phyloP scores from a whole-genome alignment of 495 filamentous ascomycete species.

The Penicillium verhagenii region DNA sequence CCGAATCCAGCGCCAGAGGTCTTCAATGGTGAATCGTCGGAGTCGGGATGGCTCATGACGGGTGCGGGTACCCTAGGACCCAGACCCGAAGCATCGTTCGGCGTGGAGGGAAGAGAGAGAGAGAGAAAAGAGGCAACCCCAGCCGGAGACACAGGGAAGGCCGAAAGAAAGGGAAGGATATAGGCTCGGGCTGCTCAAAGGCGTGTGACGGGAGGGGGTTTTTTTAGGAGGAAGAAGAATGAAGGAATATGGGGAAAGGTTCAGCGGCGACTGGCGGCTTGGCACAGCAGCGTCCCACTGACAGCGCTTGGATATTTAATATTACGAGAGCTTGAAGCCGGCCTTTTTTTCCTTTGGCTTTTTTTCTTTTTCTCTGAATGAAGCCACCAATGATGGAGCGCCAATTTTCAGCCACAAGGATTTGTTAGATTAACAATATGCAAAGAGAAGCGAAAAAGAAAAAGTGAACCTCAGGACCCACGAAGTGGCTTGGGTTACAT shows the following conservation, averaged over 20 bases:
- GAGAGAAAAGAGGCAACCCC: slow-evolving; percentile 12
- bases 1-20: slow-evolving; percentile 27
- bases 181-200: background rate
- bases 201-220: slow-evolving; percentile 4
- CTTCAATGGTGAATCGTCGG: slow-evolving; percentile 38
- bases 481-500: slow-evolving; percentile 12
- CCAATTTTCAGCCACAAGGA: slow-evolving; percentile 3
- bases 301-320: slow-evolving; percentile 6
- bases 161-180: background rate
- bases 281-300: slow-evolving; percentile 27
- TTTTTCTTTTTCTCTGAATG: background rate
- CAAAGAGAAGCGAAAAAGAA: slow-evolving; percentile 1
- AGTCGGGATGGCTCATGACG: slow-evolving; percentile 45
- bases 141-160: background rate
- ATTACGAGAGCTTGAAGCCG: slow-evolving; percentile 14
- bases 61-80: slow-evolving; percentile 43
- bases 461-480: background rate
- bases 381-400: slow-evolving; percentile 4
- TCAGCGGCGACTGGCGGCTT: slow-evolving; percentile 35
- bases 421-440: background rate
- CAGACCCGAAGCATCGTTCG: slow-evolving; percentile 42
- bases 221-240: slow-evolving; percentile 13
- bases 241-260: slow-evolving; percentile 40
- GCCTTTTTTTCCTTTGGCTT: background rate
- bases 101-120: slow-evolving; percentile 6